Base-by-base conservation (phyloP, 1,139 yeast species). In the Spathaspora jeffriesii region DNA sequence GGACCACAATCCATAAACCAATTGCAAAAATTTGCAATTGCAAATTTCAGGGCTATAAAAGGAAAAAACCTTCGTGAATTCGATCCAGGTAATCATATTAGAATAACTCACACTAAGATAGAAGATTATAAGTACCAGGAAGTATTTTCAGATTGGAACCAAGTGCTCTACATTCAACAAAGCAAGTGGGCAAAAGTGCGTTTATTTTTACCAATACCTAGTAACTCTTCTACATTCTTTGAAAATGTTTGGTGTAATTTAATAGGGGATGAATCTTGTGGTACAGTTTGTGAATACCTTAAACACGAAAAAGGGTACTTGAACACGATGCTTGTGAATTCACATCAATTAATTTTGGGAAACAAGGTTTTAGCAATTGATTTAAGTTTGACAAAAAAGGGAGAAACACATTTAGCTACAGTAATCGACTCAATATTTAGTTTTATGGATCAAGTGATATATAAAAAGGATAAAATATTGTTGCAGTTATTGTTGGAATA, bases 1-100 rank as follows among this genome's bases (percentile, higher is more conserved):
- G 85, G 91, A 0, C 82, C 89, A 0, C 85, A 84, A 49, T 82
- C 91, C 0, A 55, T 84, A 39, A 82, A 82, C 51, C 63, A 67
- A 32, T 60, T 86, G 38, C 80, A 78, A 45, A 84, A 80, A 54
- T 50, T 82, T 17, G 83, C 82, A 0, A 42, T 70, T 2, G 41
- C 64, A 0, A 61, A 69, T 48, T 84, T 84, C 57, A 60, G 64
- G 32, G 64, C 57, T 40, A 49, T 52, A 17, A 30, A 15, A 9
- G n/a, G 28, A 9, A 7, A 13, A 13, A 22, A 15, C 11, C n/a
- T 3, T 11, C n/a, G 15, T 11, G 28, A 31, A 17, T 4, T 10
- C 21, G 15, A 11, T 6, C 17, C 28, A 22, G 18, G 13, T 15
- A 34, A 15, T n/a, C 15, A 37, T 7, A 37, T 18, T 22, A 14